Evolutionary conservation across 2,329 filamentous ascomycete genomes (phyloP).

Genomic region (Plectosphaerella plurivora): DNA sequence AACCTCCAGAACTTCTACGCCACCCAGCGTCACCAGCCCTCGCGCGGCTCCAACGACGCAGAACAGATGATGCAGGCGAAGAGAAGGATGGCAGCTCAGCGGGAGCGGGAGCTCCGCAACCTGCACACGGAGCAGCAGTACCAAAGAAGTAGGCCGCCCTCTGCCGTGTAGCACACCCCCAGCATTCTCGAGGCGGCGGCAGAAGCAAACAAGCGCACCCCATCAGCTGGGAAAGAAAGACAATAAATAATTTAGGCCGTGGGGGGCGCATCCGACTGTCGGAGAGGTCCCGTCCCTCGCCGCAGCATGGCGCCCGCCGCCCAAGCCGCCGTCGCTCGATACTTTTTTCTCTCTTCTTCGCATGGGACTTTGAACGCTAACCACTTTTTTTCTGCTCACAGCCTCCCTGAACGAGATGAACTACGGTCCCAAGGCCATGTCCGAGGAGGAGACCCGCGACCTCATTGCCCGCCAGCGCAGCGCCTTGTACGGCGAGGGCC

Average conservation of each 20-base stretch:
- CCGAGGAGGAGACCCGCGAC: conserved; percentile 92
- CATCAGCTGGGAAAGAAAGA: conserved; percentile 14
- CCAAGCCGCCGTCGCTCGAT: not conserved
- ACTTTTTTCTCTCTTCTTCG: too few species aligned
- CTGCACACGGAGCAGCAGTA: conserved; percentile 99
- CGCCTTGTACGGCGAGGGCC: conserved; percentile 79
- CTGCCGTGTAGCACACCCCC: conserved; percentile 61
- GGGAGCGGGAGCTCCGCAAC: conserved; percentile 97
- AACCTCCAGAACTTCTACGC: conserved; percentile 94
- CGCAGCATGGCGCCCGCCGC: conserved; percentile 1
- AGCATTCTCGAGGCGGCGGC: conserved; percentile 31
- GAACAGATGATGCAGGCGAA: conserved; percentile 99
- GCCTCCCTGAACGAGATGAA: conserved; percentile 14
- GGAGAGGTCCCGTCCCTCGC: too few species aligned
- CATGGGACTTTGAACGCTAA: conserved; percentile 7
- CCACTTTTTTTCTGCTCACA: conserved; percentile 6
- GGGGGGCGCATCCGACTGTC: conserved; percentile 9
- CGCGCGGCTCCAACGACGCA: conserved; percentile 81
- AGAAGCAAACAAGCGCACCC: conserved; percentile 4
- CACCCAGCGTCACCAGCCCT: conserved; percentile 83
- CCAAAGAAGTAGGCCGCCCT: conserved; percentile 93
- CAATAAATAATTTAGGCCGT: conserved; percentile 28
- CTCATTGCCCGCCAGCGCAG: conserved; percentile 94
- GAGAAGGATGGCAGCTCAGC: conserved; percentile 97
- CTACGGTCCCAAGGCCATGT: conserved; percentile 71